Evolutionary conservation across 768 basidiomycete species (phyloP), one percentile per base, ranked within the genome.

Genomic region (Inosperma sp.): DNA sequence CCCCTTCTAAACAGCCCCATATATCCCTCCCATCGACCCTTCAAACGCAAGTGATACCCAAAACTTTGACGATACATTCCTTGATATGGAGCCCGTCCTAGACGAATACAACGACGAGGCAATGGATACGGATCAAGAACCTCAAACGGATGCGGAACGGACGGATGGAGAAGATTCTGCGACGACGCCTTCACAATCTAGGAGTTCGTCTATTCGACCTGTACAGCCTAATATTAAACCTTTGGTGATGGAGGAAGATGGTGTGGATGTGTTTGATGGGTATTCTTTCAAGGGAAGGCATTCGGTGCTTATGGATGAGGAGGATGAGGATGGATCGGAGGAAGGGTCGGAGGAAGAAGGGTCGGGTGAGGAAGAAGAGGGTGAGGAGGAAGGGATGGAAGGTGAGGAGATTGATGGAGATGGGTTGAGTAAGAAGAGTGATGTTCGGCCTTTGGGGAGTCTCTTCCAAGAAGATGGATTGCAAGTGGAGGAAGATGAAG

Each of bases 11-110:
- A 83, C 57, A 92, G 89, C 93, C 70, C 91, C 91, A 35, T 93
- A 93, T 76, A 91, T 93, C 62, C 92, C 91, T 13, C 87, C 87
- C 25, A 90, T 93, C 63, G 90, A 94, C 65, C 87, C 89, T 17
- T 81, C 81, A 35, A 91, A 95, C 69, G 93, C 93, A 54, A 84
- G 85, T 60, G 96, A 99, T 78, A 94, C 91, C 57, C 90, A 91
- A 67, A 97, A 98, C 70, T 99, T 98, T 67, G 95, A 98, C 67
- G 90, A 94, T 55, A 85, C 90, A 33, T 98, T 96, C 82, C 78
- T 98, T 52, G 89, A 89, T 63, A 95, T 98, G 89, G 86, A 88
- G 57, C 91, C 93, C 19, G 84, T 89, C 41, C 82, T 98, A 54
- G 88, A 93, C 56, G 86, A 88, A 45, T 77, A 75, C 53, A 76